Evolutionary conservation across 495 filamentous ascomycete species (phyloP), one percentile per base, ranked within the genome.

Genomic region (Xylaria telfairii): DNA sequence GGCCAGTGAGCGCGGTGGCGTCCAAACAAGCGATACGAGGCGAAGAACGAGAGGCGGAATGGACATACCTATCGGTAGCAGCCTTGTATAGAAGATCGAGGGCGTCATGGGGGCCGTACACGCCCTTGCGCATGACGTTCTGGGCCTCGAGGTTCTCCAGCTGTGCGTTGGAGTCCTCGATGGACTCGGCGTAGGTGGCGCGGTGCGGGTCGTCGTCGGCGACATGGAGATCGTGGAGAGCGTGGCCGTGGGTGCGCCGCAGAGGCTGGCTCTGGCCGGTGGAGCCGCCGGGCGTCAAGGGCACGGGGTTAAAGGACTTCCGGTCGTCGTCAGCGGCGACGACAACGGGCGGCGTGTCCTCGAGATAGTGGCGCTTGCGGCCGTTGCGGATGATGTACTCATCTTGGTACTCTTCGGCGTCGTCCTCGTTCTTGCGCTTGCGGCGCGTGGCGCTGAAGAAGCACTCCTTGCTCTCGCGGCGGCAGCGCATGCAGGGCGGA

Each of bases 401-500:
- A 61, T 83, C 87, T 77, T 59, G 86, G 77, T 61, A 86, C 64
- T 74, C 81, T 68, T 89, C 84, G 39, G 76, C 79, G n/a, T 86
- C 83, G 32, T 87, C 90, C 68, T 94, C 91, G 62, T 86, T 84
- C 83, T 96, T 96, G 75, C 93, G 87, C 89, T 98, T 98, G 73
- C 96, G 88, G 56, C 95, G 87, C 47, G 95, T 98, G n/a, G 93
- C 92, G 71, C 94, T 97, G 85, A 99, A 98, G 85, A 90, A 95
- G 85, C 96, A 99, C 73, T 97, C 91, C 81, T 97, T 97, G 82
- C 90, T 88, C 83, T 99, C 96, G 69, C 96, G 90, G 30, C 93
- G 90, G 80, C 96, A 99, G 77, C 96, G 89, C 69, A 95, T 92
- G 76, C 96, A 99, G 1, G 96, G 96, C 51, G 96, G 96, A 71